Evolutionary conservation across 2,329 filamentous ascomycete species (phyloP), one percentile per base, ranked within the genome.

Genomic region (Pseudogymnoascus sp.): DNA sequence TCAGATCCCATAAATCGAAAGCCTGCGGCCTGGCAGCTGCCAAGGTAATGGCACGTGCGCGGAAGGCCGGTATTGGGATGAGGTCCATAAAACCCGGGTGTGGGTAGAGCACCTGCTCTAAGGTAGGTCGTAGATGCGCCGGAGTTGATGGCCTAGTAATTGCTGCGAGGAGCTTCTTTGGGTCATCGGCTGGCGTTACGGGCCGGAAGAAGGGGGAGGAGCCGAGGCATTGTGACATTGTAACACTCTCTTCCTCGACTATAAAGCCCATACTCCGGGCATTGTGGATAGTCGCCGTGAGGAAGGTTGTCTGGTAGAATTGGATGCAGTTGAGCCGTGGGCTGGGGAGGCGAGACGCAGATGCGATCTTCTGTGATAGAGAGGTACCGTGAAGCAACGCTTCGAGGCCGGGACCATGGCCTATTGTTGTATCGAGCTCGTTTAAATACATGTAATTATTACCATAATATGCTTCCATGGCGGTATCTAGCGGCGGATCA

Each of bases 51-150:
- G 69, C 72, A 5, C 72, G 66, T 3, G 70, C 69, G 2, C 75
- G 69, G 5, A 77, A 64, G 1, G 60, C 36, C 0, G 74, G 74
- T 6, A 76, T 64, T 0, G 74, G 74, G 5, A 76, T 66, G 2
- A 76, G 59, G 60, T 76, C 75, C 10, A 77, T 62, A 31, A 71
- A 70, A 0, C 73, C 69, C 61, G 74, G 73, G 60, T 76, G 75
- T 10, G 73, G 72, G 42, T 73, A 67, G 9, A 76, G 65, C 9
- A 77, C 71, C 64, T 77, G 75, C 2, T 72, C 68, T 29, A 73
- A 63, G 0, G 74, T 77, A 2, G 75, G 75, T 18, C 68, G 72
- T 0, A 77, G 67, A 60, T 74, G 67, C 4, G 66, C 27, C 8
- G 75, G 74, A 1, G 72, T 66, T 2, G 63, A 66, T 1, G 68